A percentile compares a stretch with the other conserved stretches of the same genome.
Conservation (phyloP, 164 flowering plant genomes). For the Pachysandra terminalis region DNA sequence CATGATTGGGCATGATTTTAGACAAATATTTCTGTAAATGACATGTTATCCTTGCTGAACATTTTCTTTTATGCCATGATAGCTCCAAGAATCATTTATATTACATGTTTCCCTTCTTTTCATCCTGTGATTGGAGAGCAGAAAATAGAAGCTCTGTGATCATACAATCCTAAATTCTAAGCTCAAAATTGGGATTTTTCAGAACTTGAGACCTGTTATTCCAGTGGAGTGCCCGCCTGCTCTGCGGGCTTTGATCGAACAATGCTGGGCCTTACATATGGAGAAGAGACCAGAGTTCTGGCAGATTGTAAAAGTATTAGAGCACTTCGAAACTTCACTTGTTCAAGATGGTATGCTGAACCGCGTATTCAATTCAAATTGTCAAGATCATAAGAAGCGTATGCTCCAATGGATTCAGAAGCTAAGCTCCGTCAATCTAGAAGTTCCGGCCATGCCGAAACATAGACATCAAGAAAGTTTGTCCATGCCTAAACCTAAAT, state of each 20-base stretch:
- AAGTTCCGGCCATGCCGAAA: constrained; percentile 37
- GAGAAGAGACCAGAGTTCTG: constrained; percentile 68
- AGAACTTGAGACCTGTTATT: constrained; percentile 75
- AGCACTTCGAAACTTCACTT: constrained; percentile 60
- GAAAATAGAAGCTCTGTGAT: background rate
- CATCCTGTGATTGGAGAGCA: background rate
- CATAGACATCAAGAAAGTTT: constrained; percentile 26
- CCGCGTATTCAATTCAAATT: constrained; percentile 33
- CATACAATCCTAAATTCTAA: constrained; percentile 5
- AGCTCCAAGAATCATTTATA: too few species aligned
- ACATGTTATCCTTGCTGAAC: too few species aligned
- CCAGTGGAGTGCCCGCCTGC: constrained; percentile 61
- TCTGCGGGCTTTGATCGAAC: constrained; percentile 51
- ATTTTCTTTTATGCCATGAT: too few species aligned
- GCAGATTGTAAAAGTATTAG: constrained; percentile 60
- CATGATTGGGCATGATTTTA: too few species aligned
- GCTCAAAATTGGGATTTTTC: constrained; percentile 18
- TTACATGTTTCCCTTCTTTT: background rate
- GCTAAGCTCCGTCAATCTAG: constrained; percentile 35
- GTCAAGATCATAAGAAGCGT: constrained; percentile 47
- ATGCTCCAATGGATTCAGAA: constrained; percentile 44
- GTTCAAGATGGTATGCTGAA: constrained; percentile 61
- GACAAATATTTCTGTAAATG: too few species aligned
- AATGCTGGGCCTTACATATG: constrained; percentile 60
- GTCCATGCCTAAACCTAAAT: background rate